Conservation (phyloP, 2,329 filamentous ascomycete genomes). For the Bimuria novae-zelandiae region DNA sequence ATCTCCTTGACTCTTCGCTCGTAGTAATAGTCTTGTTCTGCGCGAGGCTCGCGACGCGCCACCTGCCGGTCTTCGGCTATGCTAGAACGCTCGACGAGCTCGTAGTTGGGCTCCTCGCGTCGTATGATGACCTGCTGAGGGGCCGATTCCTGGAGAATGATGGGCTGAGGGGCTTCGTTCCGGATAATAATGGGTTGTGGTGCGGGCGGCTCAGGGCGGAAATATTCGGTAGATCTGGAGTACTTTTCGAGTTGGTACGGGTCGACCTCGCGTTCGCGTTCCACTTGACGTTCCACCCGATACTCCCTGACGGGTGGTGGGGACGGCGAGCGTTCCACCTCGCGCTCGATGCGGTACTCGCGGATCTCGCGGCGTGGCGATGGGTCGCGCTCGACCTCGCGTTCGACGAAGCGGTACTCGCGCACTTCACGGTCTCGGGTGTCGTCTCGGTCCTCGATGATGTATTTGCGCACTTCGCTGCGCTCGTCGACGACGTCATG, state of each 20-base stretch:
- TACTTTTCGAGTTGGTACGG: constrained; percentile 56
- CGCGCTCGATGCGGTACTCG: constrained; percentile 58
- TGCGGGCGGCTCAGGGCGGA: constrained; percentile 48
- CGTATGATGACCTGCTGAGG: constrained; percentile 55
- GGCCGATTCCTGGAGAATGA: constrained; percentile 60
- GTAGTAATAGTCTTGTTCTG: constrained; percentile 64
- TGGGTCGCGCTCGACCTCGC: constrained; percentile 41
- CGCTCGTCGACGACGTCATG: constrained; percentile 35
- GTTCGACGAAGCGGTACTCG: constrained; percentile 43
- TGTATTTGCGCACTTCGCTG: constrained; percentile 44
- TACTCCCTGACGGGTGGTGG: constrained; percentile 44
- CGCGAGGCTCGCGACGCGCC: constrained; percentile 49
- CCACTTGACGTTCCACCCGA: constrained; percentile 37
- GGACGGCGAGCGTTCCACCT: constrained; percentile 54
- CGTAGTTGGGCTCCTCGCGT: constrained; percentile 62
- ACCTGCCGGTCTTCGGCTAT: constrained; percentile 54
- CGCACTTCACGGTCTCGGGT: constrained; percentile 39
- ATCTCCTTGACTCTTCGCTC: constrained; percentile 54
- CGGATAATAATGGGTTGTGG: constrained; percentile 55
- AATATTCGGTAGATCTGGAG: constrained; percentile 59
- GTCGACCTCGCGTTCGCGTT: constrained; percentile 37
- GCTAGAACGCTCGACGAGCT: constrained; percentile 63
- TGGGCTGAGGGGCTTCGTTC: constrained; percentile 55
- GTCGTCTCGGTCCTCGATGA: constrained; percentile 42
- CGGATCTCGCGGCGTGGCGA: constrained; percentile 53